Percentiles rank a stretch among this genome's conserved stretches.
These are phyloP conservation scores for Pseudogymnoascus sp. DNA, from an alignment of 2,329 filamentous ascomycete genomes.

Conservation along the genomic window DNA sequence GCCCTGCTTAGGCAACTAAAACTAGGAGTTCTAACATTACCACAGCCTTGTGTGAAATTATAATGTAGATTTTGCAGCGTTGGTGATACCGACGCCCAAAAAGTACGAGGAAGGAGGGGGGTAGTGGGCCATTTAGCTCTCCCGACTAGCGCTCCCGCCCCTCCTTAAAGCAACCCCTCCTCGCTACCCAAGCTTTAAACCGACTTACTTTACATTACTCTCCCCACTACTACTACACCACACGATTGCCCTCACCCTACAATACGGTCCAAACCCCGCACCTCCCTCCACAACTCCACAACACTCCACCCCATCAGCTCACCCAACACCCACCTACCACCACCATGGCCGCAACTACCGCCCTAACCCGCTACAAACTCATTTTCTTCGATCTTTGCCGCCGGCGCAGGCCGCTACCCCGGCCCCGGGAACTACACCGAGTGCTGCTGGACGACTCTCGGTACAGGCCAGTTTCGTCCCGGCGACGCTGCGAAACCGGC, in stretches of 20 bases:
- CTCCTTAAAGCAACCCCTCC: not conserved
- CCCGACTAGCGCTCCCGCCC: not conserved
- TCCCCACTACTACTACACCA: not conserved
- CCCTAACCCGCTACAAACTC: slow-evolving; percentile 31
- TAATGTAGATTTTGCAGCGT: too few relatives aligned
- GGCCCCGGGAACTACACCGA: slow-evolving; percentile 47
- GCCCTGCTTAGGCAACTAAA: too few relatives aligned
- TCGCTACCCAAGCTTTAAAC: not conserved
- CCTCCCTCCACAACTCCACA: not conserved
- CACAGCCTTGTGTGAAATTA: too few relatives aligned
- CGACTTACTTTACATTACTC: too few relatives aligned
- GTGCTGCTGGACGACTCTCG: slow-evolving; percentile 43
- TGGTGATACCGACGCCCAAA: too few relatives aligned
- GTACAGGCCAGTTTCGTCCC: slow-evolving; percentile 60
- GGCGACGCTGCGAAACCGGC: slow-evolving; percentile 53
- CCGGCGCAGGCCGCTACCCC: slow-evolving; percentile 47
- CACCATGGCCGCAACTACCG: not conserved
- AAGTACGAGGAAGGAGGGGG: not conserved
- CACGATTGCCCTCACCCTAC: not conserved
- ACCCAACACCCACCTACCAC: not conserved
- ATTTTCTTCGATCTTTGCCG: slow-evolving; percentile 51
- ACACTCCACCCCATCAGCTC: not conserved
- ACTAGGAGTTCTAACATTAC: too few relatives aligned
- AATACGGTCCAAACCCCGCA: not conserved
- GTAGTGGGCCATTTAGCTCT: not conserved